Evolutionary conservation across 129 eudicot species (phyloP).

Genomic region (Centaurea solstitialis): DNA sequence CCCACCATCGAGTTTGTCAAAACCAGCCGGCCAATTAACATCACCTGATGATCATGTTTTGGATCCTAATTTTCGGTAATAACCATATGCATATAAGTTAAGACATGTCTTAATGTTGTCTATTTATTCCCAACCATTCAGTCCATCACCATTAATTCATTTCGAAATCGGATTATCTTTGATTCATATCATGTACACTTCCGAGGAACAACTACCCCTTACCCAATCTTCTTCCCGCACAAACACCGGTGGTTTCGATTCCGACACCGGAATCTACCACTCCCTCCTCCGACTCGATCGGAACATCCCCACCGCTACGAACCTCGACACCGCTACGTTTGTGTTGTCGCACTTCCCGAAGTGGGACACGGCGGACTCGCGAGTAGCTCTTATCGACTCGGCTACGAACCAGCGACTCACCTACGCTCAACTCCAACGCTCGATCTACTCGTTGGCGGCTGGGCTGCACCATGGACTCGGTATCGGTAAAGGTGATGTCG

Average conservation of each 20-base stretch:
- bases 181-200: conserved; percentile 21
- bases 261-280: conserved; percentile 63
- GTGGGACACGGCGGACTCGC: conserved; percentile 40
- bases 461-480: conserved; percentile 65
- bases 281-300: conserved; percentile 48
- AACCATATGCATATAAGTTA: conserved; percentile 14
- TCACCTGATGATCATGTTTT: conserved; percentile 3
- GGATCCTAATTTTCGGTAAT: conserved; percentile 22
- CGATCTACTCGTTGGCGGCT: conserved; percentile 55
- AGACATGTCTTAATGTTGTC: background rate
- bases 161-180: background rate
- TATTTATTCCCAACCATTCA: background rate
- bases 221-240: background rate
- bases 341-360: conserved; percentile 62
- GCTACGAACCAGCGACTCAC: conserved; percentile 44
- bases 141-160: background rate
- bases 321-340: conserved; percentile 59
- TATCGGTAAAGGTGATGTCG: conserved; percentile 65
- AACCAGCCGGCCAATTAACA: background rate
- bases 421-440: conserved; percentile 51
- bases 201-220: conserved; percentile 8
- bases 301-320: conserved; percentile 43
- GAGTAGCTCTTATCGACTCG: conserved; percentile 58
- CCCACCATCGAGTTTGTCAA: background rate
- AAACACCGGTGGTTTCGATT: conserved; percentile 52